phyloP scores from a whole-genome alignment of 768 basidiomycete genomes.

The Sporobolomyces phaffii region DNA sequence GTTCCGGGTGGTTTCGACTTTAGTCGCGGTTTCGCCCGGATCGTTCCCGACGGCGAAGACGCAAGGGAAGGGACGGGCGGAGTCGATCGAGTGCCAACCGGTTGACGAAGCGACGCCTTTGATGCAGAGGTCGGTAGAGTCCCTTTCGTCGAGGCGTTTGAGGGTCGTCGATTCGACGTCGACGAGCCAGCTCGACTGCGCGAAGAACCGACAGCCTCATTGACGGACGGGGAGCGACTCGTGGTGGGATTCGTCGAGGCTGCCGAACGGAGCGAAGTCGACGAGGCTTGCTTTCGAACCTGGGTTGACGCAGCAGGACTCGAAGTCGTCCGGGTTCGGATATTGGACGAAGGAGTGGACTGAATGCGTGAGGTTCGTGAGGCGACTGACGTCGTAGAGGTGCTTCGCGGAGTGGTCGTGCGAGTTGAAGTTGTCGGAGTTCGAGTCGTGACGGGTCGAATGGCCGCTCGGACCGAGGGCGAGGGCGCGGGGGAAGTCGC shows the following conservation, averaged over 20 bases:
- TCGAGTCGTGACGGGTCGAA: background rate
- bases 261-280: conserved; percentile 29
- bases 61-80: background rate
- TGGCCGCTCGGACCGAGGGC: no score
- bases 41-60: background rate
- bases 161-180: conserved; percentile 49
- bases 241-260: conserved; percentile 8
- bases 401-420: background rate
- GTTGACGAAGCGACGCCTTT: background rate
- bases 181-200: conserved; percentile 25
- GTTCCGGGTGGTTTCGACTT: conserved; percentile 51
- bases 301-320: background rate
- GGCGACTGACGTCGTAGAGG: background rate
- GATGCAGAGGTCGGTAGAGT: conserved; percentile 45
- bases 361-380: background rate
- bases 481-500: background rate
- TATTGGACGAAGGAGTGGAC: background rate
- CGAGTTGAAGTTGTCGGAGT: background rate
- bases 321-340: background rate
- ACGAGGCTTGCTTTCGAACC: conserved; percentile 13
- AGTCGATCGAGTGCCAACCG: background rate
- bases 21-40: background rate
- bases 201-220: background rate
- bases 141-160: conserved; percentile 49
- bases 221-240: background rate